Base-by-base conservation (phyloP, 2,329 filamentous ascomycete genomes). In the Pseudocercospora crystallina region DNA sequence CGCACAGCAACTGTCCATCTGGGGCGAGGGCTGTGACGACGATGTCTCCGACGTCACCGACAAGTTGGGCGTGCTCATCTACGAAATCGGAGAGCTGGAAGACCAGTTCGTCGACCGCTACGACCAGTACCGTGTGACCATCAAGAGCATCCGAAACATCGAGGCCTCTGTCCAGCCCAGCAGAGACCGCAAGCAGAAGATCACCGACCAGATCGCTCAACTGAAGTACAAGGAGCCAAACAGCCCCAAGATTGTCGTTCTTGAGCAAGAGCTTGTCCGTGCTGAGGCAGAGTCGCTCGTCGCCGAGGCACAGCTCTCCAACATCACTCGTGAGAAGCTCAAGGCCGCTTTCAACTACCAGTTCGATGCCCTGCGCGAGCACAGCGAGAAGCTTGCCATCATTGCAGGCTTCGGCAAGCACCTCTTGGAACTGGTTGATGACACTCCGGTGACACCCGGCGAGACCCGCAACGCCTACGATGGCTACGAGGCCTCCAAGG, bases 181-280 rank as follows among this genome's bases (percentile, higher is more conserved):
- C 78, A 84, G 94, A 76, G 94, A 99, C 75, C 89, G 94, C 73
- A 99, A 99, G 79, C 92, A 97, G 73, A 99, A 97, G 77, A 97
- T 99, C 68, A 96, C 90, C 65, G 94, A 99, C 71, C 90, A 97
- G 71, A 99, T 99, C 65, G 92, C 94, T 43, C 92, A 97, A 73
- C 83, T 99, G 65, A 99, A 99, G 76, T 99, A 97, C 84, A 99
- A 99, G 79, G 94, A 99, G 74, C 94, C 94, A 62, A 96, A 95
- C 78, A 96, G 91, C 32, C 91, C 92, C 58, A 94, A 90, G 76
- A 96, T 99, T 63, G 90, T 96, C 51, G 91, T 99, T 35, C 85
- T 99, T 48, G 94, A 99, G 76, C 94, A 99, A 74, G 94, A 99
- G 74, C 88, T 99, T 52, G 94, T 99, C 63, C 91, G 94, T 65